Evolutionary conservation across 306 rosid species (phyloP), one percentile per base, ranked within the genome.

Genomic region (Boehmeria nivea): DNA sequence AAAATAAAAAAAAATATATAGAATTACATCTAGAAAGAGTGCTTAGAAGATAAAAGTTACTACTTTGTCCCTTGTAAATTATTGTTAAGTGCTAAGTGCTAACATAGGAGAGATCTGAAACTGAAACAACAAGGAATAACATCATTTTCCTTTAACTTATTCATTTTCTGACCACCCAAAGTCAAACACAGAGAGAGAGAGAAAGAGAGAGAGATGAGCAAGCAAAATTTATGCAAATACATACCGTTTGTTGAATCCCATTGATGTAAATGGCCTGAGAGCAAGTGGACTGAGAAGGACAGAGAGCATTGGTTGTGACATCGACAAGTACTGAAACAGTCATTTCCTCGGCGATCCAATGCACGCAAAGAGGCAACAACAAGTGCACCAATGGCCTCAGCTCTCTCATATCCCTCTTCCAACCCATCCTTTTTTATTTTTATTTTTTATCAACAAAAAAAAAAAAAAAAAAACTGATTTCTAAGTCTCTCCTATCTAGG

Each of bases 301-400:
- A 88, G 0, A 88, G 62, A 46, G 89, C 89, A 6, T 64, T 8
- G 19, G 84, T 75, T 24, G 80, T 73, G 54, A 88, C 80, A 73
- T 88, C 96, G 67, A 88, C 94, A 17, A 88, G 80, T 51, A 88
- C 94, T 8, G 96, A 84, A 38, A 84, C 83, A 4, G 96, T 82
- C 87, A 88, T 84, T 76, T 88, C 96, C 38, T 84, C 87, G 43
- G 96, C 87, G 12, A 88, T 20, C 83, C 89, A 85, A 17, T 88
- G 96, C 28, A 84, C 50, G 62, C 80, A 71, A 0, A 88, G 77
- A 15, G 96, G 85, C 3, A 88, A 18, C 48, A 84, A 54, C 84
- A 88, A 71, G 75, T 81, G 94, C 64, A 88, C 2, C 67, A 88
- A 21, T 23, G 89, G 85, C 65, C 66, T 68, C 13, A 78, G 55